Conservation (phyloP, 805 yeast genomes). For the Nadsonia fulvescens region DNA sequence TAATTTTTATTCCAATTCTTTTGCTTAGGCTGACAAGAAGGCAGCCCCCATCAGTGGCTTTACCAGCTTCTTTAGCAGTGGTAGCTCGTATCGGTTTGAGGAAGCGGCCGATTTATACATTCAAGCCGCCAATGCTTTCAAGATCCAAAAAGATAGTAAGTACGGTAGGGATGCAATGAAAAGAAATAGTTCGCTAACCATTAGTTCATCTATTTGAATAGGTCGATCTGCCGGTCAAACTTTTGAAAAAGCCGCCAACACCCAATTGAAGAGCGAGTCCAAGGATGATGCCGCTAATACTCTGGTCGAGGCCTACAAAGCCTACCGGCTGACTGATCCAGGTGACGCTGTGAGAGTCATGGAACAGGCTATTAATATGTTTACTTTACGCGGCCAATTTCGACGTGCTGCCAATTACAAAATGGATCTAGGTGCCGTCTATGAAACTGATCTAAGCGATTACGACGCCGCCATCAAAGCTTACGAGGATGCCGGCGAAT, state of each 20-base stretch:
- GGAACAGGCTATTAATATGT: constrained; percentile 60
- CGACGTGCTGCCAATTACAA: constrained; percentile 91
- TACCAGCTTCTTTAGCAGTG: constrained; percentile 32
- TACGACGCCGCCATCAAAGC: constrained; percentile 49
- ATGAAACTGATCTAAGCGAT: constrained; percentile 61
- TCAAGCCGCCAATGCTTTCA: constrained; percentile 85
- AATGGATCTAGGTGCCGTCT: constrained; percentile 74
- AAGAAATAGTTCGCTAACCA: too few relatives aligned
- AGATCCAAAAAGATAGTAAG: constrained; percentile 44
- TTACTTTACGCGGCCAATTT: constrained; percentile 83
- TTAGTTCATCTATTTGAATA: too few relatives aligned
- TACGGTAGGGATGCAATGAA: too few relatives aligned
- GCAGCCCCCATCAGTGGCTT: constrained; percentile 51
- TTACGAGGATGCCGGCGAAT: constrained; percentile 89
- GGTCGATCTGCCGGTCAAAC: constrained; percentile 64
- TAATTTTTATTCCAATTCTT: too few relatives aligned
- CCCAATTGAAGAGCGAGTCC: constrained; percentile 54
- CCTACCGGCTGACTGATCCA: constrained; percentile 59
- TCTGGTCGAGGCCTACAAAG: constrained; percentile 77
- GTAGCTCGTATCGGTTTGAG: constrained; percentile 48
- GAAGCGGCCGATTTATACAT: constrained; percentile 83
- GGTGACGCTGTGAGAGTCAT: constrained; percentile 54
- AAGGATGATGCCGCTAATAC: constrained; percentile 87
- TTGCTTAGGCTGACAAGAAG: constrained; percentile 50
- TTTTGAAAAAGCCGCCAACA: constrained; percentile 71